A percentile compares a stretch with the other conserved stretches of the same genome.
phyloP scores from a whole-genome alignment of 345 rosid species.

The Salix koriyanagi region DNA sequence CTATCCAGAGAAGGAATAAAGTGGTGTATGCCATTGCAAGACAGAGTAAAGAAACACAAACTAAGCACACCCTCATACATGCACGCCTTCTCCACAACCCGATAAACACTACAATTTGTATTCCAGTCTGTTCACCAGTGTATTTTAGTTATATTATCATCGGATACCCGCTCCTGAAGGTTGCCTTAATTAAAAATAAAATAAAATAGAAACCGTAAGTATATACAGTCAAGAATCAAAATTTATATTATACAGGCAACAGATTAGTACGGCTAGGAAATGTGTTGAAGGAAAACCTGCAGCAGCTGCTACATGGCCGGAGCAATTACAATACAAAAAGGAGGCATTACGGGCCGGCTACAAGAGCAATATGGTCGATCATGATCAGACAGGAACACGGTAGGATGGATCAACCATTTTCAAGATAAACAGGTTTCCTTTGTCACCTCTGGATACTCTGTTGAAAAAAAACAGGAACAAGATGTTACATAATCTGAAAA shows the following conservation, averaged over 20 bases:
- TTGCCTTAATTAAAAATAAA: background rate
- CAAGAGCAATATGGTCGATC: too few species aligned
- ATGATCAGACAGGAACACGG: constrained; percentile 49
- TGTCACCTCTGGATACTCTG: constrained; percentile 90
- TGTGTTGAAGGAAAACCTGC: background rate
- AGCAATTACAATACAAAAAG: background rate
- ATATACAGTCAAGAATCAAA: background rate
- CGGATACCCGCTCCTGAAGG: background rate
- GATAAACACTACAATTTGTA: background rate
- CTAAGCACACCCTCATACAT: background rate
- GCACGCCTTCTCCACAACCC: background rate
- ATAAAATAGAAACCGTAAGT: background rate
- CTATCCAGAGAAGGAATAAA: background rate
- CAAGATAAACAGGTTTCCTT: constrained; percentile 81
- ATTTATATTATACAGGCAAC: background rate
- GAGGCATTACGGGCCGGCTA: too few species aligned
- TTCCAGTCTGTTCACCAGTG: background rate
- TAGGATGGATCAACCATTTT: constrained; percentile 90
- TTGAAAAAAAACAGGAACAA: background rate
- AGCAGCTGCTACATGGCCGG: background rate
- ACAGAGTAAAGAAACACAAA: too few species aligned
- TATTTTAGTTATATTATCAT: too few species aligned
- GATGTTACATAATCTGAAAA: background rate
- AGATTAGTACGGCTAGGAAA: background rate
- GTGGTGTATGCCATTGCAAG: background rate